phyloP scores from a whole-genome alignment of 352 stramenopile genomes.

The Globisporangium cederbergense region DNA sequence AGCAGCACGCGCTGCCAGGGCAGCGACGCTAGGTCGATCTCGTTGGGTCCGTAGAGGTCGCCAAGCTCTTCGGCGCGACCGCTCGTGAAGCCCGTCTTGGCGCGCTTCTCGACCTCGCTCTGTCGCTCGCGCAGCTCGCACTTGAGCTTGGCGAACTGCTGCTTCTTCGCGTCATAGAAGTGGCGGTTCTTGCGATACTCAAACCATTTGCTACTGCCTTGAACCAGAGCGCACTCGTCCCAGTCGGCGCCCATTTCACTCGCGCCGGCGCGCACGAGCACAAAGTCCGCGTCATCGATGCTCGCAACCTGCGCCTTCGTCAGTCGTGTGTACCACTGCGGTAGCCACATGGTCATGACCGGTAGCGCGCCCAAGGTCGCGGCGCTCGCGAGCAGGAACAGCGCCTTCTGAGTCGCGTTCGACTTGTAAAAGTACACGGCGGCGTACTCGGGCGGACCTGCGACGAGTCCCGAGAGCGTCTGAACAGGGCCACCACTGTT shows the following conservation, averaged over 20 bases:
- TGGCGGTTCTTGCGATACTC: conserved; percentile 71
- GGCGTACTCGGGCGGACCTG: conserved; percentile 31
- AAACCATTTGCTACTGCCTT: conserved; percentile 37
- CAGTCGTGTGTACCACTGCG: conserved; percentile 52
- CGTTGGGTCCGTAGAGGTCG: conserved; percentile 54
- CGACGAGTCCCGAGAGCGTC: conserved; percentile 22
- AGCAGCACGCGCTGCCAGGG: conserved; percentile 50
- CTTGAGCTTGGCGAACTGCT: conserved; percentile 48
- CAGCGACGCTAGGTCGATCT: conserved; percentile 44
- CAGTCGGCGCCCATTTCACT: conserved; percentile 20
- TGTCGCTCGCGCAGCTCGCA: conserved; percentile 53
- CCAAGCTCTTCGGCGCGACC: conserved; percentile 31
- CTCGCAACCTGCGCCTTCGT: conserved; percentile 37
- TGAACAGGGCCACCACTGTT: conserved; percentile 1
- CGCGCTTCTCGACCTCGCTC: conserved; percentile 28
- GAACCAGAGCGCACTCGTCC: conserved; percentile 39
- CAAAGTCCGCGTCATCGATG: conserved; percentile 44
- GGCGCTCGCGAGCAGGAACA: conserved; percentile 40
- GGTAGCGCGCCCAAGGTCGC: conserved; percentile 41
- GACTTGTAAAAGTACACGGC: conserved; percentile 40
- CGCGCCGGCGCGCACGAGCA: conserved; percentile 36
- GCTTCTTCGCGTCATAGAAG: conserved; percentile 48
- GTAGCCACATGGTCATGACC: conserved; percentile 46
- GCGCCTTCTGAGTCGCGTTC: conserved; percentile 28
- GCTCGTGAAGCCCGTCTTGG: conserved; percentile 23